Conservation (phyloP, 768 basidiomycete species). For the Pleurotus djamor region DNA sequence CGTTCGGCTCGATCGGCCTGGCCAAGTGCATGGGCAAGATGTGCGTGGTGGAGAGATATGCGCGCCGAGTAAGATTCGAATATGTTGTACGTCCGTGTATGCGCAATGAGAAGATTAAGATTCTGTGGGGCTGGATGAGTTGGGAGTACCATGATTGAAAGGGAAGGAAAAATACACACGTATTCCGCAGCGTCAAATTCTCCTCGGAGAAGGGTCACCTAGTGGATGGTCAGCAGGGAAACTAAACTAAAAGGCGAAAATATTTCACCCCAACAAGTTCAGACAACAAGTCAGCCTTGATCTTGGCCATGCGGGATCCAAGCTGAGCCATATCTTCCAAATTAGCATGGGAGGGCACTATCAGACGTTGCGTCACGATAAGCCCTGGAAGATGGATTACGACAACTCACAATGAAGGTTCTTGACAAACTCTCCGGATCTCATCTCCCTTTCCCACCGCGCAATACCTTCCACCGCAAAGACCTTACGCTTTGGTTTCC, state of each 20-base stretch:
- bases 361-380: background rate
- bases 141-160: background rate
- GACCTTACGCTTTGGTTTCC: conserved; percentile 68
- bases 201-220: conserved; percentile 68
- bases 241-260: background rate
- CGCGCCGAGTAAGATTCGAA: conserved; percentile 58
- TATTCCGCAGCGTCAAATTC: conserved; percentile 65
- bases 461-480: conserved; percentile 66
- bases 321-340: conserved; percentile 46
- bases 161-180: conserved; percentile 29
- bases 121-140: conserved; percentile 19
- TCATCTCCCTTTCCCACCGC: conserved; percentile 44
- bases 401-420: conserved; percentile 31
- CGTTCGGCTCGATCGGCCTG: conserved; percentile 48
- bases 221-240: background rate
- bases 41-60: conserved; percentile 67
- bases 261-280: conserved; percentile 62
- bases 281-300: conserved; percentile 71
- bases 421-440: conserved; percentile 17
- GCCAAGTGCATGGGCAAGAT: conserved; percentile 69
- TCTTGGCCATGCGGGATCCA: conserved; percentile 47
- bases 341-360: conserved; percentile 59
- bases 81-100: conserved; percentile 55
- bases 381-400: background rate
- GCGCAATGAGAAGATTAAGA: conserved; percentile 52